Evolutionary conservation across 805 yeast species (phyloP), one percentile per base, ranked within the genome.

Genomic region (Kuraishia ogatae): DNA sequence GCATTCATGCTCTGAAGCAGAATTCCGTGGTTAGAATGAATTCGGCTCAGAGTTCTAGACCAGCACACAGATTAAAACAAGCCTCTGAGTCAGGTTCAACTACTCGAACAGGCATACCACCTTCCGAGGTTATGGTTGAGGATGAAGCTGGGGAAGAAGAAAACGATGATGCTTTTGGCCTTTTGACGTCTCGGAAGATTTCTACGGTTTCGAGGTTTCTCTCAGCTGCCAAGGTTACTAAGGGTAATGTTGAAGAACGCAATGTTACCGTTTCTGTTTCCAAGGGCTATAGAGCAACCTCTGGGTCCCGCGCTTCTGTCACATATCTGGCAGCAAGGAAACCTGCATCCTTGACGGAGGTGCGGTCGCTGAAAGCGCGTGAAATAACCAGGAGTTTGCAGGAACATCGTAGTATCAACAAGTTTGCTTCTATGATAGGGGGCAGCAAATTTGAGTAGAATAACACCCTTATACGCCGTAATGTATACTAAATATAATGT

Each of bases 1-100:
- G 46, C 19, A 28, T 52, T 24, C 51, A 48, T 20, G 17, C 46
- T 13, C 51, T 54, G 50, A 54, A 54, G 48, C 53, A 51, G 24
- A 50, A 54, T 39, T 54, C 47, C n/a, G 23, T 50, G 11, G 53
- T 50, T 23, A 35, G 28, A 22, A 21, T 47, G 22, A 22, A 22
- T 22, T 20, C 22, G 3, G 24, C 22, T 7, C 15, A 22, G 6
- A 15, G 49, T 15, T 20, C 24, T 22, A 47, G 49, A n/a, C 13
- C 49, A 22, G 19, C 49, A 8, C 5, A 22, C 49, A 7, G 49
- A 22, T 11, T 11, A 47, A 20, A 22, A 11, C 19, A 21, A 5
- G 19, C 21, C 21, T 20, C 49, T 3, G 4, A 22, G 23, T 20
- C 49, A n/a, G 24, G 22, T 20, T n/a, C n/a, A n/a, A n/a, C n/a